These are phyloP conservation scores for Lactarius sp. DNA, from an alignment of 768 basidiomycete genomes.

Conservation along the genomic window DNA sequence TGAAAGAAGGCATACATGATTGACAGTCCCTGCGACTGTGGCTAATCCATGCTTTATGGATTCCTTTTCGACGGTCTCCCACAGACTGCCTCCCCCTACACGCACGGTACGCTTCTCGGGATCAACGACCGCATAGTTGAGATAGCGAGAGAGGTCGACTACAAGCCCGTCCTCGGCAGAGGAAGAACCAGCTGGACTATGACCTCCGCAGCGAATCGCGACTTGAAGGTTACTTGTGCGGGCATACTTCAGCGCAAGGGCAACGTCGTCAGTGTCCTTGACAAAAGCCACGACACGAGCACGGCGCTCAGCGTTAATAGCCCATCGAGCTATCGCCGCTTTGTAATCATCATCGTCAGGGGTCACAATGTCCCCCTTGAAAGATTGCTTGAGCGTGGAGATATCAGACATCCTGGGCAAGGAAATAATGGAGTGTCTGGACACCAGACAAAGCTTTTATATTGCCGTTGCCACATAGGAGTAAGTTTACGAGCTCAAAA, in stretches of 20 bases:
- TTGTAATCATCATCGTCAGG: constrained; percentile 37
- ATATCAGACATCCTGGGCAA: constrained; percentile 24
- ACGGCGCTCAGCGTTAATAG: constrained; percentile 35
- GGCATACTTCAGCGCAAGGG: constrained; percentile 36
- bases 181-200: constrained; percentile 41
- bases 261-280: constrained; percentile 40
- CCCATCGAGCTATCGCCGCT: constrained; percentile 42
- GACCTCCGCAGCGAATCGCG: constrained; percentile 47
- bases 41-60: constrained; percentile 44
- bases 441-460: no score
- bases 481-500: neutral
- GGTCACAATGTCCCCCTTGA: constrained; percentile 44
- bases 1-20: constrained; percentile 38
- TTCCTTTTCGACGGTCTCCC: constrained; percentile 43
- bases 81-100: constrained; percentile 45
- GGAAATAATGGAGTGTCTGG: neutral
- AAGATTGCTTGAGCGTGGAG: constrained; percentile 24
- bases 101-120: constrained; percentile 37
- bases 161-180: constrained; percentile 45
- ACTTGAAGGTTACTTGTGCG: constrained; percentile 35
- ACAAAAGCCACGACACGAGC: constrained; percentile 43
- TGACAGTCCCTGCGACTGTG: constrained; percentile 45
- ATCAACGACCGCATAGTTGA: constrained; percentile 39
- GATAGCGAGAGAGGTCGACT: constrained; percentile 44
- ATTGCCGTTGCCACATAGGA: neutral